A percentile compares a stretch with the other conserved stretches of the same genome.
Evolutionary conservation across 768 basidiomycete species (phyloP).

Genomic region (Cystobasidium onofrii): DNA sequence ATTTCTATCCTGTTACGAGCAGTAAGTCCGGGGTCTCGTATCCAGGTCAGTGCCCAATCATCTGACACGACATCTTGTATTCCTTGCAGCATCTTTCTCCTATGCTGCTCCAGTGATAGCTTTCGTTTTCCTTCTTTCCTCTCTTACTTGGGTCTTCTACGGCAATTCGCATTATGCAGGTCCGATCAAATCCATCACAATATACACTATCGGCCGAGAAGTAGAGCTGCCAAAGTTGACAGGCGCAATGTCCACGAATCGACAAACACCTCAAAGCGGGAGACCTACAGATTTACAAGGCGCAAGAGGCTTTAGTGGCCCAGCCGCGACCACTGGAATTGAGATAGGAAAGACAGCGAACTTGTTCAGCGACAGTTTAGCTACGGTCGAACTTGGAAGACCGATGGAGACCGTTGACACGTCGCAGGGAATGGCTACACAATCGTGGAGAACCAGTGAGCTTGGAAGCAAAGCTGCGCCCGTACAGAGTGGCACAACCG

Average conservation of each 20-base stretch:
- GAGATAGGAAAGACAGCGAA: slow-evolving; percentile 30
- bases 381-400: background rate
- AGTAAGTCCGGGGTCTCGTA: slow-evolving; percentile 34
- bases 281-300: background rate
- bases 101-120: slow-evolving; percentile 45
- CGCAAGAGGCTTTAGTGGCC: background rate
- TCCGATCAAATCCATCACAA: slow-evolving; percentile 45
- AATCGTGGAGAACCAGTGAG: background rate
- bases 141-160: slow-evolving; percentile 46
- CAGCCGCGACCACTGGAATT: background rate
- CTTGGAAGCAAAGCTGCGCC: background rate
- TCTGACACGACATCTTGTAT: background rate
- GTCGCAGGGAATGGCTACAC: background rate
- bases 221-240: slow-evolving; percentile 21
- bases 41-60: background rate
- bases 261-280: slow-evolving; percentile 7
- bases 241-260: background rate
- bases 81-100: slow-evolving; percentile 41
- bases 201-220: slow-evolving; percentile 24
- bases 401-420: background rate
- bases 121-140: slow-evolving; percentile 42
- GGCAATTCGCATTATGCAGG: slow-evolving; percentile 47
- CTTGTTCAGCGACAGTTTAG: slow-evolving; percentile 17
- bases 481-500: background rate
- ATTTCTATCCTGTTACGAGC: slow-evolving; percentile 42